A percentile compares a stretch with the other conserved stretches of the same genome.
phyloP scores from a whole-genome alignment of 805 yeast genomes.

The Metschnikowia kunwiensis region DNA sequence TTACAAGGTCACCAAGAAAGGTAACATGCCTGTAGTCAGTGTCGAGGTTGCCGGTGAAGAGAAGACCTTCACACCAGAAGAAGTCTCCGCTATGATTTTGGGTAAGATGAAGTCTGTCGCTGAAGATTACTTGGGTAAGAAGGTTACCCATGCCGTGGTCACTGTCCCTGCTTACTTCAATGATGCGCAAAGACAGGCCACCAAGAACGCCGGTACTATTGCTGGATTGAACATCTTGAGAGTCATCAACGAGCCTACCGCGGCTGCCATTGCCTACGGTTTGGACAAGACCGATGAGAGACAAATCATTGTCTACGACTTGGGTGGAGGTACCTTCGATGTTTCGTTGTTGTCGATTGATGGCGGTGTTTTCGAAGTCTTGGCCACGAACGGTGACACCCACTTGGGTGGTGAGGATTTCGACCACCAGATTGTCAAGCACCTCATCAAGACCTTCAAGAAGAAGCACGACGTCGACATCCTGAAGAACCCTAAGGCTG shows the following conservation, averaged over 20 bases:
- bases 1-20: slow-evolving; percentile 70
- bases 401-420: slow-evolving; percentile 25
- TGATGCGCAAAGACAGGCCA: slow-evolving; percentile 24
- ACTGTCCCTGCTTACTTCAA: slow-evolving; percentile 24
- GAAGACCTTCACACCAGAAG: slow-evolving; percentile 89
- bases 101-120: slow-evolving; percentile 67
- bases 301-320: slow-evolving; percentile 22
- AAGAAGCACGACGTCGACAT: slow-evolving; percentile 20
- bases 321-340: slow-evolving; percentile 25
- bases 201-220: slow-evolving; percentile 23
- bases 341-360: slow-evolving; percentile 25
- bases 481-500: slow-evolving; percentile 20
- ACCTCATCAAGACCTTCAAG: slow-evolving; percentile 20
- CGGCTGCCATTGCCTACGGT: slow-evolving; percentile 30
- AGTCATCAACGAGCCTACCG: slow-evolving; percentile 23
- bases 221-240: slow-evolving; percentile 23
- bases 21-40: slow-evolving; percentile 76
- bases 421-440: slow-evolving; percentile 21
- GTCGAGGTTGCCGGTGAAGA: slow-evolving; percentile 83
- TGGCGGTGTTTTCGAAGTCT: slow-evolving; percentile 23
- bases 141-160: slow-evolving; percentile 23
- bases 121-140: slow-evolving; percentile 23
- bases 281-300: slow-evolving; percentile 24
- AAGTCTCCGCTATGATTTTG: slow-evolving; percentile 89
- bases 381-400: slow-evolving; percentile 41